Evolutionary conservation across 2,329 filamentous ascomycete species (phyloP).

Genomic region (Arthrobotrys sinensis): DNA sequence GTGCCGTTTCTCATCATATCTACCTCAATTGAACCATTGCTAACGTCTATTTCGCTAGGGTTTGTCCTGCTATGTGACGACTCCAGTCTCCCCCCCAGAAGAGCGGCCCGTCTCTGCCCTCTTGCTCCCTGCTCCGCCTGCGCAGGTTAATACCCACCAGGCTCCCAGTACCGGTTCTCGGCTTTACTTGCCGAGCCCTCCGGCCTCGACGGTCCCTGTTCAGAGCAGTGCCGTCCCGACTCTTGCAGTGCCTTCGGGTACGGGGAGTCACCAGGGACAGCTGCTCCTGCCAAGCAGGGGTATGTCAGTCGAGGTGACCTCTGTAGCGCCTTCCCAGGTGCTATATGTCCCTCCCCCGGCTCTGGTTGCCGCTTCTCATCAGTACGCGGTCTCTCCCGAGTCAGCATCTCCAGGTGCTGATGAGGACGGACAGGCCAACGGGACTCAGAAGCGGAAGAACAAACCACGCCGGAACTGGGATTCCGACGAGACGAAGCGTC

Average conservation of each 20-base stretch:
- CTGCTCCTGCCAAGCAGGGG: constrained; percentile 7
- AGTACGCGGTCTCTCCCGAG: constrained; percentile 14
- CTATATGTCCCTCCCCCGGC: neutral
- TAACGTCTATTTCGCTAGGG: neutral
- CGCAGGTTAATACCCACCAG: neutral
- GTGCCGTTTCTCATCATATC: too few species aligned
- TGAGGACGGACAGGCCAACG: constrained; percentile 1
- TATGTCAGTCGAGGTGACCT: neutral
- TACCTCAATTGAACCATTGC: neutral
- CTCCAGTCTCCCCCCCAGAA: neutral
- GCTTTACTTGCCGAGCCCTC: constrained; percentile 31
- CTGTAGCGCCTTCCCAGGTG: neutral
- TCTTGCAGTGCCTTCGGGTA: constrained; percentile 1
- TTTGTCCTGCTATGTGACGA: neutral
- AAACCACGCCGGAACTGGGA: constrained; percentile 51
- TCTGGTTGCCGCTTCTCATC: neutral
- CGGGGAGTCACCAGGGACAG: neutral
- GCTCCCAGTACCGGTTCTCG: neutral
- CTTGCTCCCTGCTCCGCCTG: constrained; percentile 20
- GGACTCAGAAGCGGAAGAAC: constrained; percentile 46
- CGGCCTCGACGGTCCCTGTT: neutral
- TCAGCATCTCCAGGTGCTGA: constrained; percentile 30
- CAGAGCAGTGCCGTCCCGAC: neutral
- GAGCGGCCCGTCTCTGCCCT: neutral
- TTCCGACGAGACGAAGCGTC: constrained; percentile 34